A percentile compares a stretch with the other conserved stretches of the same genome.
Evolutionary conservation across 1,139 yeast genomes (phyloP).

Genomic region (Saccharomyces pastorianus): DNA sequence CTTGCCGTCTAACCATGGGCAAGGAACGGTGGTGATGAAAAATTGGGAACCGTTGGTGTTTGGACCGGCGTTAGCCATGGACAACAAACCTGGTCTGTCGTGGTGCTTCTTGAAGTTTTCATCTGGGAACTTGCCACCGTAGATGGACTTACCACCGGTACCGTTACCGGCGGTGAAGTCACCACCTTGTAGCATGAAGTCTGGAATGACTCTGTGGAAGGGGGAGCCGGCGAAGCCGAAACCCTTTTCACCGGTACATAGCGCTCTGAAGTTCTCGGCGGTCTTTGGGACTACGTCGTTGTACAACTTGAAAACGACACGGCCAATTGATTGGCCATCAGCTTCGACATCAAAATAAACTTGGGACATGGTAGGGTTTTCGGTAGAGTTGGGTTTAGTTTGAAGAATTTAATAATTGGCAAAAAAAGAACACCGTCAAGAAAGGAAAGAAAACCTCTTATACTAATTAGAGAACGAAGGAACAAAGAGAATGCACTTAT

Average conservation of each 20-base stretch:
- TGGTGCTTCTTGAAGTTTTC: slow-evolving; percentile 87
- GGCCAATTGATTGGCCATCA: slow-evolving; percentile 46
- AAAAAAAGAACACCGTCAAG: no score
- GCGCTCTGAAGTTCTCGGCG: slow-evolving; percentile 95
- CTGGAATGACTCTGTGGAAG: slow-evolving; percentile 98
- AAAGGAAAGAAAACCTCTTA: no score
- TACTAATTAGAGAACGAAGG: neutral
- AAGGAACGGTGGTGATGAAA: slow-evolving; percentile 93
- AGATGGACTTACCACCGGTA: slow-evolving; percentile 98
- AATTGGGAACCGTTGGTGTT: slow-evolving; percentile 99
- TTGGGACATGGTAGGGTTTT: slow-evolving; percentile 24
- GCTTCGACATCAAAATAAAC: slow-evolving; percentile 33
- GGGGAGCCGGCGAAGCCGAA: slow-evolving; percentile 84
- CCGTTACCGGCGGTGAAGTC: slow-evolving; percentile 93
- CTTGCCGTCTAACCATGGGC: slow-evolving; percentile 97
- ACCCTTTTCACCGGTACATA: slow-evolving; percentile 96
- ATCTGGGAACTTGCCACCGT: slow-evolving; percentile 91
- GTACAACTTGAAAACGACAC: slow-evolving; percentile 78
- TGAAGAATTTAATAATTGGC: no score
- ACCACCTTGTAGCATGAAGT: slow-evolving; percentile 99
- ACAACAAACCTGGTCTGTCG: slow-evolving; percentile 87
- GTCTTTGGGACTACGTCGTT: slow-evolving; percentile 96
- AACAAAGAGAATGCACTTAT: neutral
- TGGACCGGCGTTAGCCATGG: slow-evolving; percentile 99
- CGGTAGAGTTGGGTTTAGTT: neutral